phyloP scores from a whole-genome alignment of 1,284 basidiomycete species.

The Ceratobasidium sp. region DNA sequence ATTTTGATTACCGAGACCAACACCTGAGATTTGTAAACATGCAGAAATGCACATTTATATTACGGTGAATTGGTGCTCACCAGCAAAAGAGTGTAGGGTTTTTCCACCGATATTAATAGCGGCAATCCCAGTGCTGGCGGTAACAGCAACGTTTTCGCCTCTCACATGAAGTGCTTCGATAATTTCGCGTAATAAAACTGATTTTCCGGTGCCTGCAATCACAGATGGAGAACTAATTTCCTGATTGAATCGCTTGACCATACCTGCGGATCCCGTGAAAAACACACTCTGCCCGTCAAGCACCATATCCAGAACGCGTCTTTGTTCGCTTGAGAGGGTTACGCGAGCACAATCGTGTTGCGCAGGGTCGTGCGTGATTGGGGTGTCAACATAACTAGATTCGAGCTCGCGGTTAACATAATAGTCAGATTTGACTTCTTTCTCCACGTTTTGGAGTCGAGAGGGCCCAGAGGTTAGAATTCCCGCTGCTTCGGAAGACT shows the following conservation, averaged over 20 bases:
- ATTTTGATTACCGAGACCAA: conserved; percentile 82
- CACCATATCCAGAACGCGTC: conserved; percentile 34
- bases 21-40: conserved; percentile 7
- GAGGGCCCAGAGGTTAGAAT: too few species aligned
- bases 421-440: too few species aligned
- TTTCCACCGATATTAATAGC: conserved; percentile 67
- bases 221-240: background rate
- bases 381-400: too few species aligned
- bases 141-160: conserved; percentile 64
- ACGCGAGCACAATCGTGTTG: too few species aligned
- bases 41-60: background rate
- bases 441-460: too few species aligned
- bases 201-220: conserved; percentile 66
- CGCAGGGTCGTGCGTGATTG: too few species aligned
- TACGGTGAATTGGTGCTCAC: conserved; percentile 51
- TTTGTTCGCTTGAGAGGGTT: conserved; percentile 43
- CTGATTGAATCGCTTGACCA: background rate
- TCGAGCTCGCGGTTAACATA: too few species aligned
- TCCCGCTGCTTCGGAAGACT: too few species aligned
- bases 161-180: conserved; percentile 61
- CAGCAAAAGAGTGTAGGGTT: conserved; percentile 67
- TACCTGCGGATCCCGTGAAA: conserved; percentile 46
- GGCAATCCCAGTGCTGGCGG: conserved; percentile 69
- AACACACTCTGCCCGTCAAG: conserved; percentile 42
- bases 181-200: conserved; percentile 65